These are phyloP conservation scores for Salisapilia sapeloensis DNA, from an alignment of 352 stramenopile species.

Conservation along the genomic window DNA sequence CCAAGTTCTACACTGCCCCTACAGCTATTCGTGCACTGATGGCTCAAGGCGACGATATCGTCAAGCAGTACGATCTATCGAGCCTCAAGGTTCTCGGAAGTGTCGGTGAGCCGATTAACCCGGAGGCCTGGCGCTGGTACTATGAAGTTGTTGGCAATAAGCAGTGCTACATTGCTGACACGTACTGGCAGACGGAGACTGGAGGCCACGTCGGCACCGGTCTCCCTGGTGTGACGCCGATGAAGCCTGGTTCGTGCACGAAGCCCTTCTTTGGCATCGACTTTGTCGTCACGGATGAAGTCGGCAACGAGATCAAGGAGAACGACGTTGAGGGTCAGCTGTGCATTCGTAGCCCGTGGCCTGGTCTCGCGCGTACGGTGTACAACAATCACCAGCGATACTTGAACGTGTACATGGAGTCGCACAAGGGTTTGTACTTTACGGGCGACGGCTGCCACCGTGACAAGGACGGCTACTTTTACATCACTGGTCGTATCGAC, in stretches of 20 bases:
- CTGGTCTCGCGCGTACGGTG: constrained; percentile 91
- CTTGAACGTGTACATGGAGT: constrained; percentile 91
- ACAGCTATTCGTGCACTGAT: constrained; percentile 98
- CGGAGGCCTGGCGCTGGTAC: constrained; percentile 93
- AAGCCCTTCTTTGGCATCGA: constrained; percentile 96
- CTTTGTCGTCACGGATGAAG: constrained; percentile 63
- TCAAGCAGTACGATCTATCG: constrained; percentile 90
- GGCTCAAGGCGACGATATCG: constrained; percentile 85
- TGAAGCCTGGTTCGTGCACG: constrained; percentile 87
- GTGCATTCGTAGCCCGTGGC: constrained; percentile 91
- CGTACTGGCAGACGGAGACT: constrained; percentile 97
- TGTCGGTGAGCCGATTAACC: constrained; percentile 98
- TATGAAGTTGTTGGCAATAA: constrained; percentile 78
- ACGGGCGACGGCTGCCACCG: constrained; percentile 80
- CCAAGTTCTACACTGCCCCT: constrained; percentile 87
- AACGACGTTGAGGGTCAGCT: constrained; percentile 87
- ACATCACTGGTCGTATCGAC: constrained; percentile 97
- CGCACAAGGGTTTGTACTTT: constrained; percentile 96
- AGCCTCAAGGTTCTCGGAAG: constrained; percentile 90
- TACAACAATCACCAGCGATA: constrained; percentile 92
- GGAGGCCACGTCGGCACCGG: constrained; percentile 87
- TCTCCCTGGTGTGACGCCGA: constrained; percentile 78
- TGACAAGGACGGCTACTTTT: constrained; percentile 95
- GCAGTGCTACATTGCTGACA: constrained; percentile 89
- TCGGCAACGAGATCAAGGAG: constrained; percentile 79